These are phyloP conservation scores for Flaveria trinervia DNA, from an alignment of 129 eudicot genomes.

Conservation along the genomic window DNA sequence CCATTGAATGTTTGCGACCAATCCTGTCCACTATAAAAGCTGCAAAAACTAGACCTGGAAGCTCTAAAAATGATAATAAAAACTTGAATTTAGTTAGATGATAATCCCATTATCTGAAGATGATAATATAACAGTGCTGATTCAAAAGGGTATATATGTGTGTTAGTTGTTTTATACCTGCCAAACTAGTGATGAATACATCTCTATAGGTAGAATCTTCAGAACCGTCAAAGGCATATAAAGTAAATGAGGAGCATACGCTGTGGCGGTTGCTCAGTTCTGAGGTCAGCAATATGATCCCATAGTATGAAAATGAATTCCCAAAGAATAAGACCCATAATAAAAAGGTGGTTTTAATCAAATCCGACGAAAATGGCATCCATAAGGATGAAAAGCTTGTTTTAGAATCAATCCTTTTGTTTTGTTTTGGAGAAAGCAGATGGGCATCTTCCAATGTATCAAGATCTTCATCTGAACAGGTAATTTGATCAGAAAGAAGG, in stretches of 20 bases:
- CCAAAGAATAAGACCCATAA: conserved; percentile 62
- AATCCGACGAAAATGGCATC: conserved; percentile 52
- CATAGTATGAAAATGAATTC: conserved; percentile 64
- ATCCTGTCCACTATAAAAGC: conserved; percentile 56
- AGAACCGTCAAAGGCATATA: conserved; percentile 2
- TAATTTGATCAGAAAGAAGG: conserved; percentile 40
- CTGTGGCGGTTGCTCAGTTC: conserved; percentile 48
- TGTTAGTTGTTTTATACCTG: conserved; percentile 37
- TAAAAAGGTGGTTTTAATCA: conserved; percentile 48
- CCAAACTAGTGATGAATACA: conserved; percentile 64
- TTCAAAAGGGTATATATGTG: background rate
- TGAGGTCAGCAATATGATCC: conserved; percentile 64
- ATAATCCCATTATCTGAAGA: conserved; percentile 2
- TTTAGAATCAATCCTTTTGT: conserved; percentile 28
- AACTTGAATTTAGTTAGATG: background rate
- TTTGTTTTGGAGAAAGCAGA: conserved; percentile 33
- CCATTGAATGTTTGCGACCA: conserved; percentile 70
- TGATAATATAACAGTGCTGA: background rate
- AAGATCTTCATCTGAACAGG: conserved; percentile 40
- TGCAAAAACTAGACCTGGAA: conserved; percentile 61
- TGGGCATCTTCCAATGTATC: conserved; percentile 29
- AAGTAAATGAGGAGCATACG: conserved; percentile 34
- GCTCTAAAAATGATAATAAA: conserved; percentile 40
- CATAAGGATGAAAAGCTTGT: conserved; percentile 42
- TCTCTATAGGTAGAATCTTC: conserved; percentile 50